phyloP scores from a whole-genome alignment of 345 rosid species.

The Atalantia buxifolia region DNA sequence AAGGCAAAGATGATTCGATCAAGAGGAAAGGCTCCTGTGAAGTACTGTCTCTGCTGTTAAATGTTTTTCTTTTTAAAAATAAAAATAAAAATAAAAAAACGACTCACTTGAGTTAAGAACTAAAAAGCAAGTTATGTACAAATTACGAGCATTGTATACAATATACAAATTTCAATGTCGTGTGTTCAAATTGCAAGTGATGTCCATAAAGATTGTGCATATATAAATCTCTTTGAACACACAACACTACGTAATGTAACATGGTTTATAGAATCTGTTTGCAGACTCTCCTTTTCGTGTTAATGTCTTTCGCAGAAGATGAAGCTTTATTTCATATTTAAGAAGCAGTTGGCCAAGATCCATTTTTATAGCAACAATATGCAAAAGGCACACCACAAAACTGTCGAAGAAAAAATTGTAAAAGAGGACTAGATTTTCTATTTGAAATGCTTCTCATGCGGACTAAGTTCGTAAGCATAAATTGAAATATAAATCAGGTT shows the following conservation, averaged over 20 bases:
- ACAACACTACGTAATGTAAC: background rate
- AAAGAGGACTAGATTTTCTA: background rate
- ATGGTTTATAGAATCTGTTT: background rate
- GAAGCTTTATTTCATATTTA: background rate
- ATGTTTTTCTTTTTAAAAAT: background rate
- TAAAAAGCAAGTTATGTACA: background rate
- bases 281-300: background rate
- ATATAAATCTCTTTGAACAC: background rate
- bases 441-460: background rate
- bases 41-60: slow-evolving; percentile 53
- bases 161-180: background rate
- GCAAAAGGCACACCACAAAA: too few relatives aligned
- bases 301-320: background rate
- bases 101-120: background rate
- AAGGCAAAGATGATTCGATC: slow-evolving; percentile 45
- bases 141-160: background rate
- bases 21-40: slow-evolving; percentile 34
- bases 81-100: too few relatives aligned
- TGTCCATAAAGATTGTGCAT: background rate
- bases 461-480: too few relatives aligned
- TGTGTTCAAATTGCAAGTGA: background rate
- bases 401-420: background rate
- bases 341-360: background rate
- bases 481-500: too few relatives aligned
- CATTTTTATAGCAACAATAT: too few relatives aligned